Conservation (phyloP, 2,329 filamentous ascomycete genomes). For the Chaetomiaceae sp. region DNA sequence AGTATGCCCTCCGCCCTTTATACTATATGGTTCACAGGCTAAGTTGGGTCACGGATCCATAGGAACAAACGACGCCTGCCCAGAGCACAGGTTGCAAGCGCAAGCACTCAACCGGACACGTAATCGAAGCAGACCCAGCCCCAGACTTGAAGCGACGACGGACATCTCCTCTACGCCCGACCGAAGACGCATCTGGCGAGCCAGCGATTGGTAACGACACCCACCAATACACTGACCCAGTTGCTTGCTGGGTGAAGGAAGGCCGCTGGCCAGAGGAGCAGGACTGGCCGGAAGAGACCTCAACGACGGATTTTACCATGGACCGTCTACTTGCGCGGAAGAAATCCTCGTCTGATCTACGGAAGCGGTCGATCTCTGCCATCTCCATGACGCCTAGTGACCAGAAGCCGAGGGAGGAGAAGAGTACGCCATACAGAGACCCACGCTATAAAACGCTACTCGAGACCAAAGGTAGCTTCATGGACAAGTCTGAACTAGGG, state of each 20-base stretch:
- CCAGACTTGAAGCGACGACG: conserved; percentile 19
- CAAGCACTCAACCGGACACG: conserved; percentile 15
- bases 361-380: neutral
- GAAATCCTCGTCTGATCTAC: too few relatives aligned
- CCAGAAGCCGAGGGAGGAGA: conserved; percentile 23
- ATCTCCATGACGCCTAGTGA: neutral
- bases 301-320: too few relatives aligned
- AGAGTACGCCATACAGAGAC: conserved; percentile 36
- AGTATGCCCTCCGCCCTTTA: too few relatives aligned
- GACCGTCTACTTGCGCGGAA: too few relatives aligned
- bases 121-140: conserved; percentile 9
- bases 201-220: too few relatives aligned
- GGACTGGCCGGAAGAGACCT: too few relatives aligned
- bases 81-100: conserved; percentile 17
- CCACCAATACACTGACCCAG: too few relatives aligned
- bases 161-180: conserved; percentile 13
- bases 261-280: too few relatives aligned
- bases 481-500: conserved; percentile 33
- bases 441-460: conserved; percentile 36
- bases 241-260: too few relatives aligned
- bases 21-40: too few relatives aligned
- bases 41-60: too few relatives aligned
- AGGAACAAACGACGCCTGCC: neutral
- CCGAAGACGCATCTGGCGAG: conserved; percentile 15
- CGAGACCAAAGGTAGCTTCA: conserved; percentile 38